Evolutionary conservation across 495 filamentous ascomycete genomes (phyloP).

Genomic region (Trichoderma virens): DNA sequence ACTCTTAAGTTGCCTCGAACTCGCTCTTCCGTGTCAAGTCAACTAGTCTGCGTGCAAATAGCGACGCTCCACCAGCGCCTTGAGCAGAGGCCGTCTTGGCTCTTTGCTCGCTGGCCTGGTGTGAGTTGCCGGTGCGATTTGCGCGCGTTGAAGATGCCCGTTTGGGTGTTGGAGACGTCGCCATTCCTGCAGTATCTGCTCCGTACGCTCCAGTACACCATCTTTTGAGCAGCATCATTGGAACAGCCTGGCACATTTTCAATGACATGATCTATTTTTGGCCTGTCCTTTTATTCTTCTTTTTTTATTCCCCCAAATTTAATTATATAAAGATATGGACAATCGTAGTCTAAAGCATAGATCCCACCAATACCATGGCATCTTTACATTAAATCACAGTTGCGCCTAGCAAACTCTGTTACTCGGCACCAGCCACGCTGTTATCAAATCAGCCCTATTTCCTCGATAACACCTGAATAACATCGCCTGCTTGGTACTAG

Average conservation of each 20-base stretch:
- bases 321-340: too few species aligned
- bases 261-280: too few species aligned
- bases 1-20: slow-evolving; percentile 88
- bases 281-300: too few species aligned
- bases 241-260: slow-evolving; percentile 1
- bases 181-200: slow-evolving; percentile 1
- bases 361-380: too few species aligned
- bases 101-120: background rate
- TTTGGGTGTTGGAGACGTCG: background rate
- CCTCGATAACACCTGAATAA: background rate
- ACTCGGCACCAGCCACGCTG: background rate
- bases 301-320: too few species aligned
- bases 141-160: background rate
- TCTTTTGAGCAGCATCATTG: background rate
- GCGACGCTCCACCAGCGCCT: slow-evolving; percentile 29
- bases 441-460: background rate
- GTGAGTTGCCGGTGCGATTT: slow-evolving; percentile 8
- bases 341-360: too few species aligned
- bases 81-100: slow-evolving; percentile 12
- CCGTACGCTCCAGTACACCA: background rate
- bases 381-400: too few species aligned
- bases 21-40: slow-evolving; percentile 65
- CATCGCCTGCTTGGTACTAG: slow-evolving; percentile 4
- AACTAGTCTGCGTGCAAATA: slow-evolving; percentile 96
- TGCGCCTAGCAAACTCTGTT: too few species aligned